A percentile compares a stretch with the other conserved stretches of the same genome.
phyloP scores from a whole-genome alignment of 495 filamentous ascomycete genomes.

The Cairneyella variabilis region DNA sequence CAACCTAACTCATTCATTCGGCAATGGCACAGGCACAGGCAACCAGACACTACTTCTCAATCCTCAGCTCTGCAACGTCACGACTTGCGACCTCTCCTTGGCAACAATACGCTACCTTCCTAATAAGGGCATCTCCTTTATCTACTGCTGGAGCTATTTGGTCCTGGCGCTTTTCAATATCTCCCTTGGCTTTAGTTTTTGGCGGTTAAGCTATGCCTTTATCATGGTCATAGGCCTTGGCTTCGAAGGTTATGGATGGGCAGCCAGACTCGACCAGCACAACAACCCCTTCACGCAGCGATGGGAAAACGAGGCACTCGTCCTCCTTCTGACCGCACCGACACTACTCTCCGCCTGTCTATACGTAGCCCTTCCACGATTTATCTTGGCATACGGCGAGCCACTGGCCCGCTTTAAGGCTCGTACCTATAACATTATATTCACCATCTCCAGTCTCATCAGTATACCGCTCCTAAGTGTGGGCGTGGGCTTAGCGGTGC shows the following conservation, averaged over 20 bases:
- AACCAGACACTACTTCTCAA: conserved; percentile 17
- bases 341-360: conserved; percentile 51
- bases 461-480: conserved; percentile 51
- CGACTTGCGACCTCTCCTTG: conserved; percentile 34
- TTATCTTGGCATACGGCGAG: conserved; percentile 46
- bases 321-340: conserved; percentile 50
- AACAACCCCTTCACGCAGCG: too few species aligned
- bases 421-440: conserved; percentile 47
- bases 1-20: conserved; percentile 4
- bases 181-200: too few species aligned
- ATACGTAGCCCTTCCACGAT: conserved; percentile 52
- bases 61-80: conserved; percentile 21
- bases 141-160: too few species aligned
- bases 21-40: conserved; percentile 9
- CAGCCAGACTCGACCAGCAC: too few species aligned
- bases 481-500: conserved; percentile 50
- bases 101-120: conserved; percentile 16
- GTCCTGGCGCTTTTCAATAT: too few species aligned
- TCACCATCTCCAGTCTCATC: conserved; percentile 50
- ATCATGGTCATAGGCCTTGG: too few species aligned
- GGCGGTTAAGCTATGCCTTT: too few species aligned
- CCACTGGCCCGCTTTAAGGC: conserved; percentile 45
- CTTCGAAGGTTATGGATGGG: too few species aligned
- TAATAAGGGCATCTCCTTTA: too few species aligned
- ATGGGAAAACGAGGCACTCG: too few species aligned